These are phyloP conservation scores for Thalassiosira profunda DNA, from an alignment of 108 stramenopile genomes.

Conservation along the genomic window DNA sequence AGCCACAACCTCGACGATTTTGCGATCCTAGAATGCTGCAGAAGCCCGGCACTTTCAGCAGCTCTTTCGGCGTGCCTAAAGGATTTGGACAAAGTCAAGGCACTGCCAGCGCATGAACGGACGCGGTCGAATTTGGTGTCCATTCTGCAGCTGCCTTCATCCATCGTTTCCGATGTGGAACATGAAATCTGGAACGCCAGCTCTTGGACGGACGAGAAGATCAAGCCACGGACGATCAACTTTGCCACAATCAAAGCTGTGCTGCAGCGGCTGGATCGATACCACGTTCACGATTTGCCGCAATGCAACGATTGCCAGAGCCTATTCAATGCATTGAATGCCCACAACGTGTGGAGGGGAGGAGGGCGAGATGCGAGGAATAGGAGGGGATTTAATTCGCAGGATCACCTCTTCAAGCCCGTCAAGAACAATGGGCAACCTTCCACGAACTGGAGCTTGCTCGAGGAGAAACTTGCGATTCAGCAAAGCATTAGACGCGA, in stretches of 20 bases:
- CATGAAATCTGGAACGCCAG: conserved; percentile 30
- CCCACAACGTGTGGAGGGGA: conserved; percentile 33
- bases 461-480: conserved; percentile 40
- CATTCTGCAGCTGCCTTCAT: conserved; percentile 27
- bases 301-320: conserved; percentile 39
- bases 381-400: conserved; percentile 16
- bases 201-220: conserved; percentile 39
- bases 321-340: conserved; percentile 28
- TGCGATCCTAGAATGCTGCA: conserved; percentile 51
- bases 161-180: conserved; percentile 10
- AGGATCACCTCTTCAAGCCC: conserved; percentile 53
- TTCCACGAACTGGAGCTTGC: conserved; percentile 46
- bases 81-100: conserved; percentile 44
- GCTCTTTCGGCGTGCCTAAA: conserved; percentile 54
- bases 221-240: conserved; percentile 45
- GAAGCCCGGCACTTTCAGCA: conserved; percentile 38
- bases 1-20: conserved; percentile 56
- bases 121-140: conserved; percentile 20
- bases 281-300: conserved; percentile 40
- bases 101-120: conserved; percentile 28
- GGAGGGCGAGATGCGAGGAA: conserved; percentile 1
- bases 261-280: conserved; percentile 50
- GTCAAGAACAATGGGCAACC: conserved; percentile 45
- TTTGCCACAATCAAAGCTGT: conserved; percentile 53
- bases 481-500: conserved; percentile 16